Conservation (phyloP, 2,329 filamentous ascomycete genomes). For the Trichoderma simmonsii region DNA sequence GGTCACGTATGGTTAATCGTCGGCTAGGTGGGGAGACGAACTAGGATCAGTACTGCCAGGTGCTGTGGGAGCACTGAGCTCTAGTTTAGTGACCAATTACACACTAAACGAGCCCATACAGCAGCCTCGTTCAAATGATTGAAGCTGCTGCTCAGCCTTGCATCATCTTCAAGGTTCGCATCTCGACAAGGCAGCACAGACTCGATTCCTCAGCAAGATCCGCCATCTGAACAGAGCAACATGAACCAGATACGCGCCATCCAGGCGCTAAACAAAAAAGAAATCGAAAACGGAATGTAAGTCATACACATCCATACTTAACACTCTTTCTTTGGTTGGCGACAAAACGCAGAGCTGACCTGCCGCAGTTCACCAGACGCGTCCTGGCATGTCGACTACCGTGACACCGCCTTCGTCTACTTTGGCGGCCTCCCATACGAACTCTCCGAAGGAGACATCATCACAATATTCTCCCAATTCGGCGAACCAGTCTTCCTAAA, state of each 20-base stretch:
- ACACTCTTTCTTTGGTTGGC: not conserved
- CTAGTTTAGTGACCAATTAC: not conserved
- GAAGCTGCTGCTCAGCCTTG: conserved; percentile 11
- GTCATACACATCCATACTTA: conserved; percentile 31
- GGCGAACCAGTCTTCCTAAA: conserved; percentile 94
- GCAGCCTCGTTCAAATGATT: not conserved
- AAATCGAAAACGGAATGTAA: conserved; percentile 83
- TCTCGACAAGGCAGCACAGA: not conserved
- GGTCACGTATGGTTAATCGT: too few species aligned
- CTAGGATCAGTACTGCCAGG: too few species aligned
- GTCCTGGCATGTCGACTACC: conserved; percentile 97
- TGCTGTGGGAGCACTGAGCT: not conserved
- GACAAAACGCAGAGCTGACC: conserved; percentile 24
- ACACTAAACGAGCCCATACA: too few species aligned
- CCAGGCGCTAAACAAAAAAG: conserved; percentile 87
- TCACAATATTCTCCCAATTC: conserved; percentile 96
- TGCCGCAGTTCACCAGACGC: conserved; percentile 67
- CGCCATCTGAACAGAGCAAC: not conserved
- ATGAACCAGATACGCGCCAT: conserved; percentile 97
- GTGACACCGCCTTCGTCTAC: conserved; percentile 94
- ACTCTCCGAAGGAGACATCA: conserved; percentile 89
- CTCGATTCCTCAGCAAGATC: not conserved
- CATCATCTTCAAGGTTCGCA: not conserved
- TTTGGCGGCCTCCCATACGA: conserved; percentile 92
- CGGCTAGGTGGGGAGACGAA: too few species aligned